Conservation (phyloP, 2,329 filamentous ascomycete species). For the Arthrobotrys iridis region DNA sequence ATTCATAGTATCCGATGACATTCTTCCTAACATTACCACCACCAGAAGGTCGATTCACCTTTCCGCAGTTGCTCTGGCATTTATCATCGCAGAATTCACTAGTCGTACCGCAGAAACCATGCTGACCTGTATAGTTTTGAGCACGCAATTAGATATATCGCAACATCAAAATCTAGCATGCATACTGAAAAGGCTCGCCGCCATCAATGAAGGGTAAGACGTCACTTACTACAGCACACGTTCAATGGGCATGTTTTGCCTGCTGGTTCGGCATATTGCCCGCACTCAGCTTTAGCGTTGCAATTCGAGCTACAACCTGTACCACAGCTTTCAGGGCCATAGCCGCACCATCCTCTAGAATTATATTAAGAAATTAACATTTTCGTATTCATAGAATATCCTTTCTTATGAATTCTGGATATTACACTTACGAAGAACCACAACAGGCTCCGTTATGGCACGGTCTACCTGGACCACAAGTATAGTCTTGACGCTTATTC, state of each 20-base stretch:
- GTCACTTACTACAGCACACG: slow-evolving; percentile 44
- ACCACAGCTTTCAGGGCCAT: slow-evolving; percentile 20
- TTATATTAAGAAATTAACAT: slow-evolving; percentile 18
- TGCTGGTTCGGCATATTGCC: slow-evolving; percentile 30
- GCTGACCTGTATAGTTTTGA: slow-evolving; percentile 20
- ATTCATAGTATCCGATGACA: slow-evolving; percentile 58
- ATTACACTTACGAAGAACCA: slow-evolving; percentile 43
- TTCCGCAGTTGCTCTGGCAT: slow-evolving; percentile 35
- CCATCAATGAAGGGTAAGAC: background rate
- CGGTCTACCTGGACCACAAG: slow-evolving; percentile 35
- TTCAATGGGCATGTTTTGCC: slow-evolving; percentile 49
- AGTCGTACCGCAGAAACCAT: slow-evolving; percentile 55
- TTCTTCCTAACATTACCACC: slow-evolving; percentile 41
- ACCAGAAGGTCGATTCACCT: slow-evolving; percentile 16
- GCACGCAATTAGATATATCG: slow-evolving; percentile 1
- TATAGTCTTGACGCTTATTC: slow-evolving; percentile 39
- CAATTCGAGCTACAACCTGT: slow-evolving; percentile 40
- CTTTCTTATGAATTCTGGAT: slow-evolving; percentile 1
- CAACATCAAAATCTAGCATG: background rate
- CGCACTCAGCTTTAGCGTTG: slow-evolving; percentile 49
- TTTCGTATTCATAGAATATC: background rate
- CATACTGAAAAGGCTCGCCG: background rate
- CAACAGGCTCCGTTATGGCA: slow-evolving; percentile 57
- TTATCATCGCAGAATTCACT: slow-evolving; percentile 52
- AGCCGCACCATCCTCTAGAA: slow-evolving; percentile 26